Percentiles rank a stretch among this genome's conserved stretches.
Evolutionary conservation across 2,329 filamentous ascomycete genomes (phyloP).

Genomic region (Penicillium thymicola): DNA sequence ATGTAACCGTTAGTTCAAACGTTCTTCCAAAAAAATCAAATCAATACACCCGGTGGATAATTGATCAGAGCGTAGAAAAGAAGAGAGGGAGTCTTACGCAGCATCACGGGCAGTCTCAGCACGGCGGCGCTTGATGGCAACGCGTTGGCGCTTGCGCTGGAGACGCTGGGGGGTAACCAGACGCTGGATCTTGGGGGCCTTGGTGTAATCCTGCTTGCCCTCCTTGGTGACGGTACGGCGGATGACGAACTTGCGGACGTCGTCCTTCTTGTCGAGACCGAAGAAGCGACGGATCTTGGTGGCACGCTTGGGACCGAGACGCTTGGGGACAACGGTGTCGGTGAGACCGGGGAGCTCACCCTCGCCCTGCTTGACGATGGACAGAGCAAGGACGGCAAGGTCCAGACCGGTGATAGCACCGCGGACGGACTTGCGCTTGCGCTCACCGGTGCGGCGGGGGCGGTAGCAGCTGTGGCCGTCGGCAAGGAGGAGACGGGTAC

Average conservation of each 20-base stretch:
- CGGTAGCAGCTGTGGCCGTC: constrained; percentile 99
- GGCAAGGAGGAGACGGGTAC: constrained; percentile 93
- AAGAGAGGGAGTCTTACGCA: constrained; percentile 68
- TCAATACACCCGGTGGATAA: not conserved
- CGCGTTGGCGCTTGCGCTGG: constrained; percentile 98
- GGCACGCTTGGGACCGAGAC: constrained; percentile 98
- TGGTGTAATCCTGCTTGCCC: constrained; percentile 98
- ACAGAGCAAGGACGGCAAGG: constrained; percentile 88
- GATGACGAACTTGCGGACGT: constrained; percentile 99
- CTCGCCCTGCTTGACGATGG: constrained; percentile 98
- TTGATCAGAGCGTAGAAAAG: not conserved
- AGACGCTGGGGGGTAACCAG: constrained; percentile 99
- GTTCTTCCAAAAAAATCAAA: constrained; percentile 26
- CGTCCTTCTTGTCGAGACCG: constrained; percentile 99
- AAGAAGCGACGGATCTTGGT: constrained; percentile 99
- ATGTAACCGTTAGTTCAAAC: constrained; percentile 26
- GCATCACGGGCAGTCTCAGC: constrained; percentile 97
- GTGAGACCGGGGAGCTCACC: constrained; percentile 90
- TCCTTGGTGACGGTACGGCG: constrained; percentile 96
- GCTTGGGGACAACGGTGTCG: constrained; percentile 98
- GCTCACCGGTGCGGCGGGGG: constrained; percentile 93
- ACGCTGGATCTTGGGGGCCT: constrained; percentile 99
- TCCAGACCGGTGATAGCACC: constrained; percentile 96
- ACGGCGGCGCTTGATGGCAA: constrained; percentile 97
- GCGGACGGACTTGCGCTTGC: constrained; percentile 98